phyloP scores from a whole-genome alignment of 2,329 filamentous ascomycete genomes.

The Dactylonectria estremocensis region DNA sequence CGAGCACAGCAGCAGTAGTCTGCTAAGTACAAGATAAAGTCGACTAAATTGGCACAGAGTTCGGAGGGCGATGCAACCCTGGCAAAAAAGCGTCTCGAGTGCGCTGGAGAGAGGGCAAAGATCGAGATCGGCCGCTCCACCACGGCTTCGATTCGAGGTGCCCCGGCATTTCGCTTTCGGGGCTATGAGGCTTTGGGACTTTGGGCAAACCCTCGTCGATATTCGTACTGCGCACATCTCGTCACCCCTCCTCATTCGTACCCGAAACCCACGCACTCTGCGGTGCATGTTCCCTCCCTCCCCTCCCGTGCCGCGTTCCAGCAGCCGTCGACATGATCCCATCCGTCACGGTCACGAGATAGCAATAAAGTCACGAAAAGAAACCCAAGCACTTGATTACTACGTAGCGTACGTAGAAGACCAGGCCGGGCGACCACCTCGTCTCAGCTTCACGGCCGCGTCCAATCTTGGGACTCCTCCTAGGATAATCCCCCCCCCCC shows the following conservation, averaged over 20 bases:
- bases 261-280: constrained; percentile 22
- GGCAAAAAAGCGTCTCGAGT: no score
- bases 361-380: not conserved
- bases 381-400: not conserved
- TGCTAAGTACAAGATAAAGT: no score
- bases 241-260: constrained; percentile 7
- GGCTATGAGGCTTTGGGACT: constrained; percentile 28
- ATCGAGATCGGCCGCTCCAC: constrained; percentile 25
- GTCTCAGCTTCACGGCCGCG: not conserved
- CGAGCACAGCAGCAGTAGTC: no score
- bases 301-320: not conserved
- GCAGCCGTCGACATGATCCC: not conserved
- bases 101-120: not conserved
- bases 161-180: constrained; percentile 13
- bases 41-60: no score
- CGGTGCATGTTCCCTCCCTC: not conserved
- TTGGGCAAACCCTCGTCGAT: constrained; percentile 19
- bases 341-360: not conserved
- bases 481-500: constrained; percentile 21
- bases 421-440: not conserved
- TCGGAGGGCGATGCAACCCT: not conserved
- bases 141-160: not conserved
- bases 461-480: not conserved
- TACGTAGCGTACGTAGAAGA: not conserved
- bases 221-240: no score